Evolutionary conservation across 257 asterid species (phyloP).

Genomic region (Scutellaria galericulata): DNA sequence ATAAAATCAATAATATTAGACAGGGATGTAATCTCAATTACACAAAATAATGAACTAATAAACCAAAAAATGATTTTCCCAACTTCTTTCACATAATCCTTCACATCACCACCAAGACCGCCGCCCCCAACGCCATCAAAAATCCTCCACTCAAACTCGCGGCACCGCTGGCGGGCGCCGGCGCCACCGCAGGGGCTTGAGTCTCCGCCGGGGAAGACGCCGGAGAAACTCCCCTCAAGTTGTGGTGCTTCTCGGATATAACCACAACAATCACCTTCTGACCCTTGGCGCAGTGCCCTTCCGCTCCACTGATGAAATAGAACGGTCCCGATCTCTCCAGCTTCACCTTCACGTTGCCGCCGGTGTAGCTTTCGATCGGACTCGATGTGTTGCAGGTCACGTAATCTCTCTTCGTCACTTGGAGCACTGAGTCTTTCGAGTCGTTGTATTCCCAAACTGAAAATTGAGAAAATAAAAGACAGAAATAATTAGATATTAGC

Average conservation of each 20-base stretch:
- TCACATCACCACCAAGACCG: constrained; percentile 40
- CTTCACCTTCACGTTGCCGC: constrained; percentile 56
- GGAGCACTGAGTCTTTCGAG: constrained; percentile 63
- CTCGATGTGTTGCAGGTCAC: constrained; percentile 69
- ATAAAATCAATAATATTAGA: constrained; percentile 25
- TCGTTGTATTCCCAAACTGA: constrained; percentile 69
- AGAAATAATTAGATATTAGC: not conserved
- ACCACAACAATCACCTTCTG: constrained; percentile 79
- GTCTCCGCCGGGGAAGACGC: constrained; percentile 64
- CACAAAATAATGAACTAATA: constrained; percentile 28
- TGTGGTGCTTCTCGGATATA: constrained; percentile 57
- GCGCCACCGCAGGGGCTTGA: constrained; percentile 59
- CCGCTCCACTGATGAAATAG: constrained; percentile 78
- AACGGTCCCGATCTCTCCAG: constrained; percentile 71
- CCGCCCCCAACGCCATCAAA: constrained; percentile 37
- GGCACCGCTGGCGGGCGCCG: constrained; percentile 61
- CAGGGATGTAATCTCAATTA: constrained; percentile 39
- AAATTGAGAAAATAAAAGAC: not conserved
- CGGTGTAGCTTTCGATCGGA: constrained; percentile 58
- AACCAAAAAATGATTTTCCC: constrained; percentile 21
- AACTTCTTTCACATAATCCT: not conserved
- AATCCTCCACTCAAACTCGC: constrained; percentile 37
- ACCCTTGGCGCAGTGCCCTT: constrained; percentile 69
- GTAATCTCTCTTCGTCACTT: constrained; percentile 66
- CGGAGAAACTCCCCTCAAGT: constrained; percentile 45